Evolutionary conservation across 1,284 basidiomycete species (phyloP).

Genomic region (Rhodotorula sp.): DNA sequence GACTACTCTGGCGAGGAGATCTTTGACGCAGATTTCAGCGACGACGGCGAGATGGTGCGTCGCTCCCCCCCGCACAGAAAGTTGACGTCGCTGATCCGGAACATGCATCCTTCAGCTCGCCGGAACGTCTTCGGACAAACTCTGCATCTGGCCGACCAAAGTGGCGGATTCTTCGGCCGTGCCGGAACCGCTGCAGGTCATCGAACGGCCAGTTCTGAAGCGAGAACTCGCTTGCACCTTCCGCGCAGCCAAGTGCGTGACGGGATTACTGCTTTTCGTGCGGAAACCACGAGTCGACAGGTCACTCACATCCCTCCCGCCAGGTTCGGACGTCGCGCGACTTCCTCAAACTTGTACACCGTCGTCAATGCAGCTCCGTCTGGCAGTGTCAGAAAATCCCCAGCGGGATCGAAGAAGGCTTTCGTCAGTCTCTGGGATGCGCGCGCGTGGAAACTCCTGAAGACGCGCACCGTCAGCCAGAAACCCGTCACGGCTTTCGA

Average conservation of each 20-base stretch:
- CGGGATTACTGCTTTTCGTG: constrained; percentile 29
- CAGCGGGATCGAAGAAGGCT: constrained; percentile 32
- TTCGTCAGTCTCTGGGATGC: constrained; percentile 45
- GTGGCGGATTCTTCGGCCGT: neutral
- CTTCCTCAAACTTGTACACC: constrained; percentile 62
- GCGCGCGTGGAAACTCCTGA: constrained; percentile 50
- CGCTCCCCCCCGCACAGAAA: neutral
- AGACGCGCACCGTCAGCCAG: constrained; percentile 59
- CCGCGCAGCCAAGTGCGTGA: constrained; percentile 71
- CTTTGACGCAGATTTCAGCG: constrained; percentile 41
- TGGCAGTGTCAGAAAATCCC: constrained; percentile 6
- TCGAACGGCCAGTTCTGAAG: constrained; percentile 43
- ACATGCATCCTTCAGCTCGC: constrained; percentile 15
- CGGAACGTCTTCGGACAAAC: constrained; percentile 27
- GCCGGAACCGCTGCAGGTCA: constrained; percentile 38
- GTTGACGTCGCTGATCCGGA: neutral
- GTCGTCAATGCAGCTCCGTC: constrained; percentile 64
- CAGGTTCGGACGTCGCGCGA: constrained; percentile 62
- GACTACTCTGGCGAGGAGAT: constrained; percentile 40
- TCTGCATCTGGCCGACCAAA: constrained; percentile 34
- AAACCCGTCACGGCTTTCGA: constrained; percentile 82
- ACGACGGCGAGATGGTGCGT: constrained; percentile 20
- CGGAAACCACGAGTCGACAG: no score
- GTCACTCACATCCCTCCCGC: neutral
- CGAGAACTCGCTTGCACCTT: constrained; percentile 58